Percentiles rank a stretch among this genome's conserved stretches.
These are phyloP conservation scores for Pistacia integerrima DNA, from an alignment of 345 rosid genomes.

Conservation along the genomic window DNA sequence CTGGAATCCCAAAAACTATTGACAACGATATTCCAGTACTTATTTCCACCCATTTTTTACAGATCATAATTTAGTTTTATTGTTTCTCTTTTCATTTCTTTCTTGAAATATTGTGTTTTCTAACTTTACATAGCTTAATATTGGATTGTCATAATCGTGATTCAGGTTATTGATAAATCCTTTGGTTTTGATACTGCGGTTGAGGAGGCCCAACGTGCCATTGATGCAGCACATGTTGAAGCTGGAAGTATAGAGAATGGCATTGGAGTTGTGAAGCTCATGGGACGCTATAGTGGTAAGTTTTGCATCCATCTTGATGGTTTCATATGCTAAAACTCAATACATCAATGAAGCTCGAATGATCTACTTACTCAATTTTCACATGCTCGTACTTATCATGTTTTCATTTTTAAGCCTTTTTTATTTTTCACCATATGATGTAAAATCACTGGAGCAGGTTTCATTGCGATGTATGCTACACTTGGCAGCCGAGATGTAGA, in stretches of 20 bases:
- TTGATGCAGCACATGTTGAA: slow-evolving; percentile 91
- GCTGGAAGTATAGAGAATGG: slow-evolving; percentile 76
- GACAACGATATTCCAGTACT: slow-evolving; percentile 93
- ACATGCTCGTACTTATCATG: background rate
- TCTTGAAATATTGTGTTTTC: background rate
- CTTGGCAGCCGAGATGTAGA: slow-evolving; percentile 92
- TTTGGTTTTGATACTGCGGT: slow-evolving; percentile 95
- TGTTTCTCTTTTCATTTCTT: slow-evolving; percentile 6
- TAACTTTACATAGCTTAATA: slow-evolving; percentile 12
- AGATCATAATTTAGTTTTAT: slow-evolving; percentile 15
- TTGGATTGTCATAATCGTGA: slow-evolving; percentile 15
- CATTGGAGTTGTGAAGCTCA: slow-evolving; percentile 86
- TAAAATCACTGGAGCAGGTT: slow-evolving; percentile 43
- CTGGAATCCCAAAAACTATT: slow-evolving; percentile 90
- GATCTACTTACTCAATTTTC: slow-evolving; percentile 7
- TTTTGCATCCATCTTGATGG: slow-evolving; percentile 9
- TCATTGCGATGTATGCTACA: slow-evolving; percentile 78
- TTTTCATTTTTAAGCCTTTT: background rate
- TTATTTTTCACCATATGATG: background rate
- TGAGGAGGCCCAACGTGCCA: slow-evolving; percentile 97
- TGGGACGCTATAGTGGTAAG: slow-evolving; percentile 90
- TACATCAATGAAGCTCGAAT: slow-evolving; percentile 1
- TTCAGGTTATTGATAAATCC: slow-evolving; percentile 89
- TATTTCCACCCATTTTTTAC: slow-evolving; percentile 1
- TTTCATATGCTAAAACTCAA: background rate